These are phyloP conservation scores for Crithidia bombi DNA, from an alignment of 208 protist genomes.

Conservation along the genomic window DNA sequence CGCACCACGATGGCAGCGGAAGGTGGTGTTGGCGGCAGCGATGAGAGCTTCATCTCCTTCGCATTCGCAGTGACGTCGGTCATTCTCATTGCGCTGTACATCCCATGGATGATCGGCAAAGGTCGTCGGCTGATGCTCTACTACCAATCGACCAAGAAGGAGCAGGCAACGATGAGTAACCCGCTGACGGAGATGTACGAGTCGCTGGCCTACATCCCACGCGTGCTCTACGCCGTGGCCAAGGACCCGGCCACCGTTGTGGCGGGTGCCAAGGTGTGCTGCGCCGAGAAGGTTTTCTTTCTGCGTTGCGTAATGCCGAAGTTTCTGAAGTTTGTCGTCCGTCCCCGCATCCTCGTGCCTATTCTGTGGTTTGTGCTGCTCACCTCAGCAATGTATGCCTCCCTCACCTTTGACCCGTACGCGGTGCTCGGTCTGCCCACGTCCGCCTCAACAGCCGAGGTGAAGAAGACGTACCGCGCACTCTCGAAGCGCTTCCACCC, in stretches of 20 bases:
- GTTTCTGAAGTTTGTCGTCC: constrained; percentile 87
- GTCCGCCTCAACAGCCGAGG: constrained; percentile 70
- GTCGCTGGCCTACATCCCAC: constrained; percentile 70
- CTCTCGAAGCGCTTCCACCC: constrained; percentile 88
- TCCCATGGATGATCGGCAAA: constrained; percentile 82
- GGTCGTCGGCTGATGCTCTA: constrained; percentile 60
- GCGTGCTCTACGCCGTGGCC: constrained; percentile 39
- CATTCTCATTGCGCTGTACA: constrained; percentile 85
- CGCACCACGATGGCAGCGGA: constrained; percentile 37
- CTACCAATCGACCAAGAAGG: constrained; percentile 64
- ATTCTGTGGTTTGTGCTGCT: constrained; percentile 84
- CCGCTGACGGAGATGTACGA: constrained; percentile 69
- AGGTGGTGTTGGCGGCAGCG: constrained; percentile 73
- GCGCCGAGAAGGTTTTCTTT: constrained; percentile 79
- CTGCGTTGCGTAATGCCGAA: constrained; percentile 81
- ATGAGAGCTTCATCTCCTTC: constrained; percentile 92
- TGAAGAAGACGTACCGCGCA: constrained; percentile 87
- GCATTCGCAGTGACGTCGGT: constrained; percentile 87
- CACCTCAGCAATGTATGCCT: constrained; percentile 88
- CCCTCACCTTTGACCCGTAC: constrained; percentile 89
- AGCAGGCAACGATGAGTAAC: constrained; percentile 44
- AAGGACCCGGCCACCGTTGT: constrained; percentile 58
- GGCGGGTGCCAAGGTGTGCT: constrained; percentile 72
- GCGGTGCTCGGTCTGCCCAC: constrained; percentile 69
- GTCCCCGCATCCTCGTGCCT: constrained; percentile 81